Evolutionary conservation across 2,329 filamentous ascomycete genomes (phyloP), one percentile per base, ranked within the genome.

Genomic region (Cytospora chrysosperma): DNA sequence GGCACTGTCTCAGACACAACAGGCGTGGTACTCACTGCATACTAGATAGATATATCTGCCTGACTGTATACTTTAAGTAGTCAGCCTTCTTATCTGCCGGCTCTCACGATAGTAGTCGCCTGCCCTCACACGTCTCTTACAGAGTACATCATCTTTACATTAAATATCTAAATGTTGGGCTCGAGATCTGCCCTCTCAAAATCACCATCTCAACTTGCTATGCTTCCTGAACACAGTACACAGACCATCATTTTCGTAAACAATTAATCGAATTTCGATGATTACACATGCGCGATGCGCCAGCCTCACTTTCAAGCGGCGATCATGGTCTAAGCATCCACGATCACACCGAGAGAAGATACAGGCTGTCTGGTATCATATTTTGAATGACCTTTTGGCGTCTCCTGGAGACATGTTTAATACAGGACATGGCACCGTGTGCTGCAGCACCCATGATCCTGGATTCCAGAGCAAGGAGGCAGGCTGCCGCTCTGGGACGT

Each of bases 141-240:
- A n/a, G n/a, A n/a, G n/a, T 17, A 27, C 27, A 21, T n/a, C 30
- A 51, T 28, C 8, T 32, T 30, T 40, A n/a, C 15, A 26, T 15
- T 56, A 61, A 10, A 26, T 17, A 19, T 26, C 17, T 26, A 58
- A 34, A 51, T 17, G 40, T 37, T 40, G 43, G n/a, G 24, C 6
- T n/a, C 61, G 43, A 47, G n/a, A 59, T 37, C 28, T n/a, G 17
- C 17, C 24, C 40, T 37, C 0, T 52, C 10, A 13, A 57, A 37
- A 54, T 49, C 34, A 21, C 26, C n/a, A 59, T 53, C 55, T 27
- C 54, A 34, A 26, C 54, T 21, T 57, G 28, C 55, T 47, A 65
- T 59, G 50, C 51, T 55, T 15, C 40, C 17, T 51, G 27, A 50
- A 55, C 63, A 52, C 54, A 53, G 28, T 59, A 30, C 27, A 24